A percentile compares a stretch with the other conserved stretches of the same genome.
These are phyloP conservation scores for Rhododendron williamsianum DNA, from an alignment of 148 eudicot genomes.

Conservation along the genomic window DNA sequence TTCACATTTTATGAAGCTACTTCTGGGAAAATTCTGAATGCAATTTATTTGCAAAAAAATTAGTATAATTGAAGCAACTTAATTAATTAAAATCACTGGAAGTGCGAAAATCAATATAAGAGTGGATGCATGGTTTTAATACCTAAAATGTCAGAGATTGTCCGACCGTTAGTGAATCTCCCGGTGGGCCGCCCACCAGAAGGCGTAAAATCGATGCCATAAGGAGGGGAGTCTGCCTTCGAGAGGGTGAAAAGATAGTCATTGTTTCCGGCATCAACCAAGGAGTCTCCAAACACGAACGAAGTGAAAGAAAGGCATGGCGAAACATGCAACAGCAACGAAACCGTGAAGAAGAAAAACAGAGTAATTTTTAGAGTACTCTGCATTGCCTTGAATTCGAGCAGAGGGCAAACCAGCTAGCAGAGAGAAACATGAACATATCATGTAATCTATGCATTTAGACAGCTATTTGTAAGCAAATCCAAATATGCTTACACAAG, in stretches of 20 bases:
- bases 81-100: not conserved
- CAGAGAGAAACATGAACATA: not conserved
- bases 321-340: not conserved
- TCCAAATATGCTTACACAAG: not conserved
- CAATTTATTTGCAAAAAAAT: not conserved
- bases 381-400: not conserved
- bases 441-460: not conserved
- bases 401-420: not conserved
- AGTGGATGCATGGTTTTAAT: not conserved
- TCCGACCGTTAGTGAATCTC: slow-evolving; percentile 67
- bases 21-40: not conserved
- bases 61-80: not conserved
- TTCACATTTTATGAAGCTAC: not conserved
- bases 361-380: not conserved
- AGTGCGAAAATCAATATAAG: not conserved
- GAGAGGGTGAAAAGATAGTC: slow-evolving; percentile 54
- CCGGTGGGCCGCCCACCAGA: slow-evolving; percentile 59
- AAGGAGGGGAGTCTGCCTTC: slow-evolving; percentile 61
- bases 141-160: slow-evolving; percentile 56
- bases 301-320: slow-evolving; percentile 26
- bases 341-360: not conserved
- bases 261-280: slow-evolving; percentile 62
- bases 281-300: slow-evolving; percentile 59
- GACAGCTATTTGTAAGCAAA: not conserved
- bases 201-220: slow-evolving; percentile 56